Base-by-base conservation (phyloP, 2,329 filamentous ascomycete genomes). In the Monosporascus sp. region DNA sequence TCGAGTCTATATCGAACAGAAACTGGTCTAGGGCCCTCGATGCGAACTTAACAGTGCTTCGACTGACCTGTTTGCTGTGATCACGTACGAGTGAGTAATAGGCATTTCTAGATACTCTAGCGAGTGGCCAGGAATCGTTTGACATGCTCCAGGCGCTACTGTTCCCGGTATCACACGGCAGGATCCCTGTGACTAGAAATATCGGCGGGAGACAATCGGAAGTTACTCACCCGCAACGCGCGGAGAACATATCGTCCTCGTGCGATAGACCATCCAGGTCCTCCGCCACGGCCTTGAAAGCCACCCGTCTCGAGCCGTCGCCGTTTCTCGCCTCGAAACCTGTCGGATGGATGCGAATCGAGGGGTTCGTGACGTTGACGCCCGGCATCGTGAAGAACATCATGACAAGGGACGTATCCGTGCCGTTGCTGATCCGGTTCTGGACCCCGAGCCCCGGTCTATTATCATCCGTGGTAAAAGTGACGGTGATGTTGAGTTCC, bases 11-110 rank as follows among this genome's bases (percentile, higher is more conserved):
- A 3, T 60, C 60, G 38, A 66, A 67, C 8, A 67, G 63, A 43
- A 67, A 66, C 54, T 66, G 63, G 15, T 68, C 65, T 1, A 68
- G 59, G 49, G 64, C 63, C 55, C 64, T 62, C 31, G 64, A 56
- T 35, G 63, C 64, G 22, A 65, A 67, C 11, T 65, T 63, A 1
- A 58, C 61, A 9, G 58, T 53, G 17, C 60, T 63, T 55, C 64
- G 65, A 26, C 58, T 55, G 18, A 66, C 61, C 65, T 63, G 66
- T 1, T 64, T 63, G 3, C 31, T 35, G 31, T 5, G 11, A 35
- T 5, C 31, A 14, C 31, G 11, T 35, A 35, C 11, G 9, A 35
- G 31, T 35, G 9, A 35, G 31, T 14, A 35, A 35, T 35, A 14
- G 9, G 3, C 5, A 5, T 14, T 11, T 35, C 31, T 35, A 5